Evolutionary conservation across 805 yeast species (phyloP).

Genomic region (Maudiozyma serrabonitensis): DNA sequence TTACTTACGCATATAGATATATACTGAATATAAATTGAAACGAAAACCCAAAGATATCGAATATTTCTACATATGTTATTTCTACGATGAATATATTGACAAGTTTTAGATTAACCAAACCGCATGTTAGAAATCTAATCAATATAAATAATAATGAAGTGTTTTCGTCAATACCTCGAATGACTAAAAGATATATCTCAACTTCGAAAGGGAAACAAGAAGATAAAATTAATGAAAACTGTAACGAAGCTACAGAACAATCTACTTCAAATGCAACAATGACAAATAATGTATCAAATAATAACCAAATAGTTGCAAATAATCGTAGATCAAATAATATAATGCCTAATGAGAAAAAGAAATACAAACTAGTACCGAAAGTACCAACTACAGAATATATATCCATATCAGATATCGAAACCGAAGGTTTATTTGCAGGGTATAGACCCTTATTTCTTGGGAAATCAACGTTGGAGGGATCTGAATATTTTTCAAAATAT

Average conservation of each 20-base stretch:
- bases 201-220: not conserved
- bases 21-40: too few species aligned
- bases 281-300: not conserved
- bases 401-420: constrained; percentile 19
- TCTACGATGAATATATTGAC: too few species aligned
- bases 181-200: not conserved
- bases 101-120: too few species aligned
- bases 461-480: constrained; percentile 19
- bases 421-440: constrained; percentile 38
- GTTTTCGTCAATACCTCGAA: not conserved
- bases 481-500: constrained; percentile 2
- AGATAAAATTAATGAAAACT: not conserved
- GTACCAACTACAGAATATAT: constrained; percentile 25
- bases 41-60: too few species aligned
- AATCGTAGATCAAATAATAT: too few species aligned
- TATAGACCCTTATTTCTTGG: constrained; percentile 38
- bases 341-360: not conserved
- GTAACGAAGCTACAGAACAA: not conserved
- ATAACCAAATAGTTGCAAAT: too few species aligned
- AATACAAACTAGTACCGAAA: constrained; percentile 18
- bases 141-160: not conserved
- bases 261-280: not conserved
- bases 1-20: too few species aligned
- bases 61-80: too few species aligned
- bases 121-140: not conserved